phyloP scores from a whole-genome alignment of 2,329 filamentous ascomycete genomes.

The Curvularia eragrostidis region DNA sequence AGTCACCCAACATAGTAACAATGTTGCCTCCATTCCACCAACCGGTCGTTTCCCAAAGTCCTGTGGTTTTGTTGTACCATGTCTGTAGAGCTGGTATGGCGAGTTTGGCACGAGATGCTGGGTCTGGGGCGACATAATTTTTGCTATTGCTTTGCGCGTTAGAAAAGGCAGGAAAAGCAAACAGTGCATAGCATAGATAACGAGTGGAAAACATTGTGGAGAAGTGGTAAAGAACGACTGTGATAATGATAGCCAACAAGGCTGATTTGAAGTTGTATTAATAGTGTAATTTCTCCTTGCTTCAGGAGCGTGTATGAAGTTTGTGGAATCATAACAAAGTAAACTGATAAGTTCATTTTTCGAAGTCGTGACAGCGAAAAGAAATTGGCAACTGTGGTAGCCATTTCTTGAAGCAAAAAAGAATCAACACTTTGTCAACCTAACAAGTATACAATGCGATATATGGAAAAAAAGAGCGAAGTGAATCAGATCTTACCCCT shows the following conservation, averaged over 20 bases:
- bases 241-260: neutral
- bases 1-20: constrained; percentile 67
- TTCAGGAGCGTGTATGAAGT: neutral
- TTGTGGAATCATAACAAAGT: neutral
- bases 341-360: neutral
- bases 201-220: constrained; percentile 26
- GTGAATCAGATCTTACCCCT: constrained; percentile 20
- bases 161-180: constrained; percentile 25
- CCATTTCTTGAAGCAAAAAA: constrained; percentile 2
- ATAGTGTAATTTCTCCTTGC: neutral
- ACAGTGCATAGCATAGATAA: constrained; percentile 20
- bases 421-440: neutral
- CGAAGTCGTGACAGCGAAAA: neutral
- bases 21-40: constrained; percentile 79
- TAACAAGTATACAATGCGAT: neutral
- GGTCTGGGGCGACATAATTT: constrained; percentile 20
- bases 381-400: neutral
- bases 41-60: constrained; percentile 68
- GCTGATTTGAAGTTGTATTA: neutral
- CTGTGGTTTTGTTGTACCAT: constrained; percentile 67
- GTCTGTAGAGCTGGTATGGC: constrained; percentile 59
- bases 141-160: constrained; percentile 30
- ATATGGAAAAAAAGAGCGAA: neutral
- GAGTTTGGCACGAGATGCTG: constrained; percentile 34
- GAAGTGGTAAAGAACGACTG: neutral